These are phyloP conservation scores for Solanum tacnaense DNA, from an alignment of 257 asterid genomes.

Conservation along the genomic window DNA sequence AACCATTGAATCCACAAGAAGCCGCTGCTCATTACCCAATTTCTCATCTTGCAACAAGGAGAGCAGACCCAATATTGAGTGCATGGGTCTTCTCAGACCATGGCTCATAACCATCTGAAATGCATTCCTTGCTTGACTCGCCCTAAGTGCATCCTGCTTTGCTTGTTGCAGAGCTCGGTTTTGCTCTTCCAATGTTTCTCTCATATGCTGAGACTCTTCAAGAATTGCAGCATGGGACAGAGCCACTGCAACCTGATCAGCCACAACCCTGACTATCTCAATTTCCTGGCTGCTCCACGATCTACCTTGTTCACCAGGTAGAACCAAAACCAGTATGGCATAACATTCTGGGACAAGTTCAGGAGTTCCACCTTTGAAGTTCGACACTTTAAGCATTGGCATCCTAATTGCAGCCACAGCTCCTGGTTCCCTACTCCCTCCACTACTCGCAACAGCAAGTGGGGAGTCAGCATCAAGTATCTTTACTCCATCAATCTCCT, in stretches of 20 bases:
- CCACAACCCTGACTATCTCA: slow-evolving; percentile 80
- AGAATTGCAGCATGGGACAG: slow-evolving; percentile 97
- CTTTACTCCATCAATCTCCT: slow-evolving; percentile 53
- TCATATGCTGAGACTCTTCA: slow-evolving; percentile 86
- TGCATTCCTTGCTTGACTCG: slow-evolving; percentile 75
- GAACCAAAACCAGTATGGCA: slow-evolving; percentile 79
- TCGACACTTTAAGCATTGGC: slow-evolving; percentile 86
- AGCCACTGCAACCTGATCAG: slow-evolving; percentile 95
- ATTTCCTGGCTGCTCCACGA: slow-evolving; percentile 75
- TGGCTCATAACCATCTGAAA: slow-evolving; percentile 89
- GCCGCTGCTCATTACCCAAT: slow-evolving; percentile 49
- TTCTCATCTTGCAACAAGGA: slow-evolving; percentile 72
- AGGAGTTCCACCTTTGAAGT: slow-evolving; percentile 95
- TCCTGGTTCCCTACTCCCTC: slow-evolving; percentile 45
- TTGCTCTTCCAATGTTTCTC: slow-evolving; percentile 68
- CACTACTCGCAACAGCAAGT: slow-evolving; percentile 71
- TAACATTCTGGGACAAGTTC: slow-evolving; percentile 82
- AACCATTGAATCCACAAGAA: slow-evolving; percentile 63
- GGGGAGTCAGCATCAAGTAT: slow-evolving; percentile 54
- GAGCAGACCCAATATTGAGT: slow-evolving; percentile 70
- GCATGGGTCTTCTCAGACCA: slow-evolving; percentile 93
- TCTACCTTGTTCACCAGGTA: slow-evolving; percentile 55
- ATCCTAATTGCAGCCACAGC: slow-evolving; percentile 86
- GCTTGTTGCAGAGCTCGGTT: slow-evolving; percentile 80
- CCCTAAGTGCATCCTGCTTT: slow-evolving; percentile 73